Evolutionary conservation across 1,139 yeast genomes (phyloP).

Genomic region (Candida sp.): DNA sequence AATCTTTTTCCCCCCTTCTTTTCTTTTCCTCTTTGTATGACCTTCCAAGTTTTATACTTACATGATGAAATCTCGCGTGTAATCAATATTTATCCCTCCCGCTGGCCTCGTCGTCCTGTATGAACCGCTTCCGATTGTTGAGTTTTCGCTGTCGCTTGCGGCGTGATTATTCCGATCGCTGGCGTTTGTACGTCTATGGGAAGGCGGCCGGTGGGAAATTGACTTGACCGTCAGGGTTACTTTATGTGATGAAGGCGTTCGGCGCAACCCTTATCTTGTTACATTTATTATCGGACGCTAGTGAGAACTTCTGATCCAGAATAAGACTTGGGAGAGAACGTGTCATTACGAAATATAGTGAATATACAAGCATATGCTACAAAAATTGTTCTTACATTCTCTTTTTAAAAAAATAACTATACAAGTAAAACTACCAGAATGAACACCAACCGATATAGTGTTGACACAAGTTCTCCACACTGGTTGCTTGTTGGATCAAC

Average conservation of each 20-base stretch:
- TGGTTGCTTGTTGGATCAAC: constrained; percentile 94
- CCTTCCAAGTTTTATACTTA: constrained; percentile 61
- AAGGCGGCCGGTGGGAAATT: constrained; percentile 31
- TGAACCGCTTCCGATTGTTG: constrained; percentile 36
- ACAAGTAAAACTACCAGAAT: constrained; percentile 65
- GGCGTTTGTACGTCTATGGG: constrained; percentile 37
- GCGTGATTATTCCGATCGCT: constrained; percentile 37
- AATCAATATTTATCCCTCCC: constrained; percentile 48
- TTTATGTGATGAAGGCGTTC: constrained; percentile 60
- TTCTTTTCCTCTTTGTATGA: constrained; percentile 35
- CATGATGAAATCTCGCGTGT: constrained; percentile 68
- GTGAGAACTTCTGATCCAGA: constrained; percentile 53
- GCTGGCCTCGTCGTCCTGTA: constrained; percentile 11
- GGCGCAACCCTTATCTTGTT: constrained; percentile 66
- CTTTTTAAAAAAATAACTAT: not conserved
- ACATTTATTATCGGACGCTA: constrained; percentile 47
- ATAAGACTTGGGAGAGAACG: not conserved
- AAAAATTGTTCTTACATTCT: not conserved
- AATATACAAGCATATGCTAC: not conserved
- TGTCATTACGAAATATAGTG: not conserved
- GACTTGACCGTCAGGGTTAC: constrained; percentile 25
- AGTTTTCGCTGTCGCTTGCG: constrained; percentile 27
- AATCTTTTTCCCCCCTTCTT: constrained; percentile 5
- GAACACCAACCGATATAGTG: constrained; percentile 99
- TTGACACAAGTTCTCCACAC: constrained; percentile 94